phyloP scores from a whole-genome alignment of 2,329 filamentous ascomycete genomes.

The Helotiales sp. region DNA sequence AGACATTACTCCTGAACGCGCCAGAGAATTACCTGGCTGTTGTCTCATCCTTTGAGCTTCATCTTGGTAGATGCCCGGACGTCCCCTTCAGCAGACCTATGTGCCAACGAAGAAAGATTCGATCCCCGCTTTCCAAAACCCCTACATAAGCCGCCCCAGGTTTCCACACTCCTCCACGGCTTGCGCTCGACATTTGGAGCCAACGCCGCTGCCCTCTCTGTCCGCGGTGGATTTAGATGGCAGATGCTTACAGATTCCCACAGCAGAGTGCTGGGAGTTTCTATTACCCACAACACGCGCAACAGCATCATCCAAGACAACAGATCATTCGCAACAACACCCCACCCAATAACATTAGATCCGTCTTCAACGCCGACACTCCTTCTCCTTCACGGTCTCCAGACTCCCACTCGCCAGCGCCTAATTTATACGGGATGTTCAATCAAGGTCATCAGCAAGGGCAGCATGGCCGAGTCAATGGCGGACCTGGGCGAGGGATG shows the following conservation, averaged over 20 bases:
- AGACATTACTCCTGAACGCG: constrained; percentile 14
- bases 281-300: constrained; percentile 56
- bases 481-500: constrained; percentile 64
- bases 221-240: constrained; percentile 59
- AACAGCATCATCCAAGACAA: constrained; percentile 50
- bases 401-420: constrained; percentile 48
- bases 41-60: constrained; percentile 15
- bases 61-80: constrained; percentile 39
- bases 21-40: constrained; percentile 15
- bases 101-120: constrained; percentile 44
- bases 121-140: constrained; percentile 38
- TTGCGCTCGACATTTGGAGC: constrained; percentile 36
- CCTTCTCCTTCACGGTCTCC: constrained; percentile 63
- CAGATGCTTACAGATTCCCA: constrained; percentile 70
- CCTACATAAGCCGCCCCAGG: constrained; percentile 34
- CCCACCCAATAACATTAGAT: constrained; percentile 51
- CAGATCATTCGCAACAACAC: constrained; percentile 48
- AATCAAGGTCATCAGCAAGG: constrained; percentile 71
- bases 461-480: constrained; percentile 78
- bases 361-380: constrained; percentile 47
- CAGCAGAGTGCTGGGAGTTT: constrained; percentile 63
- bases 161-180: constrained; percentile 23
- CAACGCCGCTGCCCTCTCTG: constrained; percentile 32
- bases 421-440: constrained; percentile 64
- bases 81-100: constrained; percentile 39